Percentiles rank a stretch among this genome's conserved stretches.
These are phyloP conservation scores for Hirsutella minnesotensis DNA, from an alignment of 2,329 filamentous ascomycete genomes.

Conservation along the genomic window DNA sequence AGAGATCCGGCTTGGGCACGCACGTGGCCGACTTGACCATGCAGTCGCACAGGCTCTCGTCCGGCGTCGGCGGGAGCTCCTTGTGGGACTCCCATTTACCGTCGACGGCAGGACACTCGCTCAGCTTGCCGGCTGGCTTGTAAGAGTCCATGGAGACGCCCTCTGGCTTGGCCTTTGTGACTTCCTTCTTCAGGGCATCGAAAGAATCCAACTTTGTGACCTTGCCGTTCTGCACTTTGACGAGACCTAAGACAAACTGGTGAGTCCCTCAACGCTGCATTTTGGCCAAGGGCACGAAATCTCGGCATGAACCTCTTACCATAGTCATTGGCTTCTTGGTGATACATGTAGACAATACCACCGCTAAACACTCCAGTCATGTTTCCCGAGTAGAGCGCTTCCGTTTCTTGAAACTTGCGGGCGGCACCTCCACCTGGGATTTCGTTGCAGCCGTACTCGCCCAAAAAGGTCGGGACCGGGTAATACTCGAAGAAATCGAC, in stretches of 20 bases:
- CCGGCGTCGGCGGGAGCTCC: conserved; percentile 70
- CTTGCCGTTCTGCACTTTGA: conserved; percentile 42
- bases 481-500: conserved; percentile 80
- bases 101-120: conserved; percentile 57
- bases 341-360: conserved; percentile 98
- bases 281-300: too few relatives aligned
- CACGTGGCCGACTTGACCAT: conserved; percentile 69
- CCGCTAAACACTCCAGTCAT: conserved; percentile 89
- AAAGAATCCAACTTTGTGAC: conserved; percentile 66
- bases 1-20: conserved; percentile 46
- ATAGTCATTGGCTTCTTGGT: conserved; percentile 81
- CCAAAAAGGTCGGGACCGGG: conserved; percentile 93
- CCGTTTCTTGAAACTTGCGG: conserved; percentile 78
- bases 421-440: conserved; percentile 43
- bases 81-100: conserved; percentile 52
- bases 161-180: conserved; percentile 55
- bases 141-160: conserved; percentile 57
- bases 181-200: conserved; percentile 55
- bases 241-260: too few relatives aligned
- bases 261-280: too few relatives aligned
- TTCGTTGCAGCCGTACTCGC: conserved; percentile 90
- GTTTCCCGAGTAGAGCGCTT: conserved; percentile 61
- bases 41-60: conserved; percentile 70
- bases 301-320: too few relatives aligned
- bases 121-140: conserved; percentile 58